phyloP scores from a whole-genome alignment of 371 early-diverging fungal genomes.

The Quaeritorhiza haematococci region DNA sequence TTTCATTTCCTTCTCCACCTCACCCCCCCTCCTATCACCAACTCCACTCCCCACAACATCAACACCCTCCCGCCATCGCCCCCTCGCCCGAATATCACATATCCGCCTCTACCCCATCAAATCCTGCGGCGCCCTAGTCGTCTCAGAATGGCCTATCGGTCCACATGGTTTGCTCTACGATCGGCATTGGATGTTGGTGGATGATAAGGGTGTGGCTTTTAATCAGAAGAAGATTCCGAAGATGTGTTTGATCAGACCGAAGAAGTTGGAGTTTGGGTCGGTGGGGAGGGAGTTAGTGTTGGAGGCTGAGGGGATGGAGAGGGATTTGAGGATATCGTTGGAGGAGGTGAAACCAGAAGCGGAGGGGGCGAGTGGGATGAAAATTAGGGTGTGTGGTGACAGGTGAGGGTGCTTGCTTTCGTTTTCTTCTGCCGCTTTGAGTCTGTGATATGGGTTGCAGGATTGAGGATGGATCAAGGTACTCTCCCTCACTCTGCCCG shows the following conservation, averaged over 20 bases:
- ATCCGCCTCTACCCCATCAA: constrained; percentile 62
- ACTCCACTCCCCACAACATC: neutral
- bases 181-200: constrained; percentile 61
- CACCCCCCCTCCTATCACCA: constrained; percentile 3
- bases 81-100: constrained; percentile 1
- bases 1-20: constrained; percentile 36
- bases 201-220: constrained; percentile 41
- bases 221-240: constrained; percentile 48
- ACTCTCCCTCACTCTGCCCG: no score
- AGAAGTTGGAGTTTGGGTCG: constrained; percentile 22
- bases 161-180: constrained; percentile 54
- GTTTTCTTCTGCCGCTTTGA: neutral
- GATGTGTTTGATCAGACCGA: constrained; percentile 51
- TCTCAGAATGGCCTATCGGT: constrained; percentile 53
- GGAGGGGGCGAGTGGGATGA: constrained; percentile 12
- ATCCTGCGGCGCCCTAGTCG: constrained; percentile 50
- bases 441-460: neutral
- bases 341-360: neutral
- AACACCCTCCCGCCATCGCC: neutral
- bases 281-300: constrained; percentile 17
- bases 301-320: constrained; percentile 5
- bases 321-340: constrained; percentile 5
- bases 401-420: neutral
- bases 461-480: neutral
- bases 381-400: constrained; percentile 11